Conservation (phyloP, 2,329 filamentous ascomycete species). For the Dothiorella sarmentorum region DNA sequence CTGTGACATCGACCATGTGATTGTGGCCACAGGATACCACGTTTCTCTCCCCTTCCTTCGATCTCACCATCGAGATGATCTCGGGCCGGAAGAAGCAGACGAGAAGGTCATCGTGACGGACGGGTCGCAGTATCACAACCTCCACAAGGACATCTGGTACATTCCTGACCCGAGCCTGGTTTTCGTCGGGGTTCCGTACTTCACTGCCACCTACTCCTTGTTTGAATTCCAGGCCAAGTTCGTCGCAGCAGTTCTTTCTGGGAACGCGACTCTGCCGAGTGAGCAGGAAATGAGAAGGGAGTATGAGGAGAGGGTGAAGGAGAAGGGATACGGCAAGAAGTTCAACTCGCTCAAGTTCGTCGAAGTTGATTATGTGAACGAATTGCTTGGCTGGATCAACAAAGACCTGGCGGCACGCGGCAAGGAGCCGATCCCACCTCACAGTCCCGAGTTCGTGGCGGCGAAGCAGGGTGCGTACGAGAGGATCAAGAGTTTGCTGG, state of each 20-base stretch:
- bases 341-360: constrained; percentile 45
- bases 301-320: constrained; percentile 35
- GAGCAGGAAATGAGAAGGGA: constrained; percentile 42
- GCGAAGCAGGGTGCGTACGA: constrained; percentile 33
- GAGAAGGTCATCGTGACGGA: constrained; percentile 60
- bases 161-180: constrained; percentile 62
- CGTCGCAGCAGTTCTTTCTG: constrained; percentile 56
- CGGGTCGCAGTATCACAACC: constrained; percentile 61
- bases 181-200: constrained; percentile 64
- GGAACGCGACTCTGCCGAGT: constrained; percentile 48
- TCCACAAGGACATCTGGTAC: constrained; percentile 70
- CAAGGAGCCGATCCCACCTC: constrained; percentile 28
- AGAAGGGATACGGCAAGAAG: constrained; percentile 41
- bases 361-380: constrained; percentile 40
- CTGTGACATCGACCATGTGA: constrained; percentile 56
- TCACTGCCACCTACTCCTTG: constrained; percentile 64
- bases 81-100: constrained; percentile 46
- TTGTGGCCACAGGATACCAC: constrained; percentile 68
- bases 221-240: constrained; percentile 68
- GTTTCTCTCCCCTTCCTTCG: constrained; percentile 63
- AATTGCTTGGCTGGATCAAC: constrained; percentile 41
- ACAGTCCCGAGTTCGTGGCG: constrained; percentile 35
- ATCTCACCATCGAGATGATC: constrained; percentile 48
- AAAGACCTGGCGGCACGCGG: constrained; percentile 25
- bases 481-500: constrained; percentile 33